phyloP scores from a whole-genome alignment of 345 rosid species.

The Jatropha curcas region DNA sequence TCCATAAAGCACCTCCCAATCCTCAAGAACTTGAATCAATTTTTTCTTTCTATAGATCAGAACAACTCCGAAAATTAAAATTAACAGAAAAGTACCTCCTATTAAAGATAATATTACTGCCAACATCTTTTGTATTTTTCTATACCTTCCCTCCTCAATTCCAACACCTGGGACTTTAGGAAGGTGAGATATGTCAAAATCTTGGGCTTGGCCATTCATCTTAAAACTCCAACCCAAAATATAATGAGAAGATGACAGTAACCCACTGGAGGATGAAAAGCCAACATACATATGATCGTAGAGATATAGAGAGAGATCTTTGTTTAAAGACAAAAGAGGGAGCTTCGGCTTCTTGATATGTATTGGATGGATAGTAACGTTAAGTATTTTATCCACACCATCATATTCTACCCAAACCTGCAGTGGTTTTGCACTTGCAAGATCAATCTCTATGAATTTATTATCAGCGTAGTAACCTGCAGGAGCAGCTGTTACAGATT shows the following conservation, averaged over 20 bases:
- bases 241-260: not conserved
- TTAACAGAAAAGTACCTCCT: not conserved
- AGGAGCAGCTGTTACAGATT: not conserved
- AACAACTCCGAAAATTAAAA: not conserved
- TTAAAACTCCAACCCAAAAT: slow-evolving; percentile 10
- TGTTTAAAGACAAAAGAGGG: not conserved
- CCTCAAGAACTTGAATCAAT: slow-evolving; percentile 17
- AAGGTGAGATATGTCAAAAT: not conserved
- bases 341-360: not conserved
- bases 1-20: slow-evolving; percentile 3
- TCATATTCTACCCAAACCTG: slow-evolving; percentile 10
- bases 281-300: not conserved
- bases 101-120: not conserved
- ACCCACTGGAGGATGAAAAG: not conserved
- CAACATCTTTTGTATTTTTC: not conserved
- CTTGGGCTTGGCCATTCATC: not conserved
- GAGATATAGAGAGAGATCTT: slow-evolving; percentile 1
- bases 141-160: not conserved
- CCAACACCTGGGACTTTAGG: not conserved
- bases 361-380: slow-evolving; percentile 9
- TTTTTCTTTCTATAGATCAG: not conserved
- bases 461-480: not conserved
- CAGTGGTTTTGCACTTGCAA: not conserved
- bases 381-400: not conserved
- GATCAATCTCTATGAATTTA: not conserved